These are phyloP conservation scores for Kalanchoe fedtschenkoi DNA, from an alignment of 164 flowering plant species.

Conservation along the genomic window DNA sequence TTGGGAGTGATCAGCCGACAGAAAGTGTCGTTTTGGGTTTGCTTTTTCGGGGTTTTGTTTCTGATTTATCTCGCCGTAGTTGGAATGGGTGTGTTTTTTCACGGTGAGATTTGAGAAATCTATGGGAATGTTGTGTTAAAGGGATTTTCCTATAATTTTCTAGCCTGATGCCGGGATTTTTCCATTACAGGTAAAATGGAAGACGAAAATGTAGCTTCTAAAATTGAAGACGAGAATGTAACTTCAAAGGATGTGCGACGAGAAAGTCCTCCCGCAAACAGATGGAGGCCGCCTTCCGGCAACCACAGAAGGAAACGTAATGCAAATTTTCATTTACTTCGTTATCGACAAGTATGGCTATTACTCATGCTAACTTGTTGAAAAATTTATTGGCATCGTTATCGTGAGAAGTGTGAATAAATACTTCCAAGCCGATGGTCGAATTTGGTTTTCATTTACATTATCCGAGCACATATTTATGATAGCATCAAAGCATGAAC, in stretches of 20 bases:
- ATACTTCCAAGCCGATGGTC: too few species aligned
- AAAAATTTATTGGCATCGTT: neutral
- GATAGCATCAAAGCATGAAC: neutral
- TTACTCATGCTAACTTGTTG: neutral
- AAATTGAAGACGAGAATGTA: slow-evolving; percentile 12
- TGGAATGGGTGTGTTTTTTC: slow-evolving; percentile 31
- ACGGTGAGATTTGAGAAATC: slow-evolving; percentile 29
- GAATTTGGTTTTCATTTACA: too few species aligned
- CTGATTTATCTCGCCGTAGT: slow-evolving; percentile 26
- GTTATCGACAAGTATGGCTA: neutral
- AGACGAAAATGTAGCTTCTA: neutral
- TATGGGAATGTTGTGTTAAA: neutral
- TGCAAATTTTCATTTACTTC: slow-evolving; percentile 5
- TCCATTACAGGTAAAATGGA: neutral
- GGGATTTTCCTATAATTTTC: neutral
- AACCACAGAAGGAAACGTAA: slow-evolving; percentile 48
- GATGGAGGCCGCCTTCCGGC: slow-evolving; percentile 14
- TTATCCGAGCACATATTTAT: too few species aligned
- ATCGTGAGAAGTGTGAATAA: neutral
- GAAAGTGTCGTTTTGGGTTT: slow-evolving; percentile 32
- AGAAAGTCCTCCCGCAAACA: slow-evolving; percentile 6
- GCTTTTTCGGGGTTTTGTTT: slow-evolving; percentile 29
- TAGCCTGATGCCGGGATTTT: too few species aligned
- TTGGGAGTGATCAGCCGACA: slow-evolving; percentile 29
- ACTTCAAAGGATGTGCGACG: slow-evolving; percentile 7